A percentile compares a stretch with the other conserved stretches of the same genome.
Conservation (phyloP, 2,329 filamentous ascomycete genomes). For the Aureobasidium melanogenum region DNA sequence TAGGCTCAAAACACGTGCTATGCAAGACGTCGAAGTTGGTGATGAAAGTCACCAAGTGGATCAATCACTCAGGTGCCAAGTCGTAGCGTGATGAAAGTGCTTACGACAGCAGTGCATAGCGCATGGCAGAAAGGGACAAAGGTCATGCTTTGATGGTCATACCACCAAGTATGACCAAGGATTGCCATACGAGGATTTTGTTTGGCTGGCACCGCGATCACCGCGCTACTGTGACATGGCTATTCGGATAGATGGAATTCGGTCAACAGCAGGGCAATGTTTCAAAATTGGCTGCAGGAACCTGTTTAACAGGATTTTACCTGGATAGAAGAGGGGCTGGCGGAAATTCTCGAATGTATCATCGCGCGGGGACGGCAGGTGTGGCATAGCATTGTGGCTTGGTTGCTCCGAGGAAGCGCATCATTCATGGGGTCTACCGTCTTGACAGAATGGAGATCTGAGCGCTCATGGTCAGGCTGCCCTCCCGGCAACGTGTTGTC, state of each 20-base stretch:
- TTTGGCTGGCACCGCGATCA: background rate
- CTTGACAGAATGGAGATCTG: background rate
- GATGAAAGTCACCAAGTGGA: background rate
- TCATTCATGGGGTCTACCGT: background rate
- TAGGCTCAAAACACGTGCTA: too few relatives aligned
- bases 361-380: conserved; percentile 2
- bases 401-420: conserved; percentile 2
- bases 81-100: background rate
- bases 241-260: background rate
- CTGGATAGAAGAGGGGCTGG: background rate
- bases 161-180: background rate
- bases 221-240: background rate
- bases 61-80: background rate
- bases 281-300: background rate
- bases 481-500: conserved; percentile 4
- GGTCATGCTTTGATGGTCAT: background rate
- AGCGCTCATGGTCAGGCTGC: background rate
- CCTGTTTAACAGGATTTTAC: background rate
- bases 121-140: background rate
- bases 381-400: conserved; percentile 4
- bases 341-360: background rate
- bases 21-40: background rate
- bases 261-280: background rate
- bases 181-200: background rate
- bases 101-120: background rate